phyloP scores from a whole-genome alignment of 345 rosid genomes.

The Ceriops tagal region DNA sequence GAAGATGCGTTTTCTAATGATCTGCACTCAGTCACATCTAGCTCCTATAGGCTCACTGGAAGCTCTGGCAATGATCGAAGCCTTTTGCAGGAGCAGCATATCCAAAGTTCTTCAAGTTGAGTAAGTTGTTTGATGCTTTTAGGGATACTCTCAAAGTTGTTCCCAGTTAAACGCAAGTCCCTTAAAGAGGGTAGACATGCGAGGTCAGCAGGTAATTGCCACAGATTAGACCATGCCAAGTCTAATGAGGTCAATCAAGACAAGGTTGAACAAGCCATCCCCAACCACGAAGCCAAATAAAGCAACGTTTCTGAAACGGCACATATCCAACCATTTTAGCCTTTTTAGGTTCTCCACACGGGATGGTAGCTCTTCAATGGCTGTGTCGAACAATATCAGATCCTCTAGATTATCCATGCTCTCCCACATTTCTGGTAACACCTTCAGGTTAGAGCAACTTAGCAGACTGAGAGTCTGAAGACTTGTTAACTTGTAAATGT shows the following conservation, averaged over 20 bases:
- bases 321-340: background rate
- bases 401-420: background rate
- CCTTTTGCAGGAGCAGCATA: background rate
- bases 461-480: slow-evolving; percentile 2
- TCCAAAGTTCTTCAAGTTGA: background rate
- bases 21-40: background rate
- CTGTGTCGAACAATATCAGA: background rate
- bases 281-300: background rate
- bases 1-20: slow-evolving; percentile 8
- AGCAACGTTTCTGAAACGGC: background rate
- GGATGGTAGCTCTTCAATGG: background rate
- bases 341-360: background rate
- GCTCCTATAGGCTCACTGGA: background rate
- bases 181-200: background rate
- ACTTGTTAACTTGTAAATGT: background rate
- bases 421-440: background rate
- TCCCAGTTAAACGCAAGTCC: background rate
- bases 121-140: slow-evolving; percentile 5
- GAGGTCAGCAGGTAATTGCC: background rate
- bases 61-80: slow-evolving; percentile 14
- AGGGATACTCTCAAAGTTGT: slow-evolving; percentile 7
- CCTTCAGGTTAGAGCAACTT: slow-evolving; percentile 4
- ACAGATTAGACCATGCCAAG: background rate
- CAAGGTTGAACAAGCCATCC: background rate
- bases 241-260: background rate